phyloP scores from a whole-genome alignment of 2,329 filamentous ascomycete species.

The Ophiosphaerella herpotricha region DNA sequence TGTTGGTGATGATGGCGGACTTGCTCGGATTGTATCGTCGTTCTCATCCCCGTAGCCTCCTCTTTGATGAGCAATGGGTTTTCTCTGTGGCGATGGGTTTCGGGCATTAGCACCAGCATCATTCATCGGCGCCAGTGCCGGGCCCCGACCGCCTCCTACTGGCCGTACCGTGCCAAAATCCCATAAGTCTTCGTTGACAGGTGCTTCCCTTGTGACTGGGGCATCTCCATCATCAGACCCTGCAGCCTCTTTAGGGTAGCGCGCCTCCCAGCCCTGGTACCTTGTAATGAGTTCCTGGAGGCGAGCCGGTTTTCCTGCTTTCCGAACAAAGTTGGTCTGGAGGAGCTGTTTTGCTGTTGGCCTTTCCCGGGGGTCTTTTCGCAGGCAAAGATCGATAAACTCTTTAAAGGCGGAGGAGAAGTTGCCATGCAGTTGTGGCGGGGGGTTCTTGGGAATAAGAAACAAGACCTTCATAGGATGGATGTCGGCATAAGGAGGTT shows the following conservation, averaged over 20 bases:
- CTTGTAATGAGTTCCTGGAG: slow-evolving; percentile 94
- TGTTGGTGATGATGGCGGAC: slow-evolving; percentile 49
- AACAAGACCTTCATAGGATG: slow-evolving; percentile 99
- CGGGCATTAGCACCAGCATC: slow-evolving; percentile 81
- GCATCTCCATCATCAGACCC: slow-evolving; percentile 46
- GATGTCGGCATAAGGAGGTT: slow-evolving; percentile 93
- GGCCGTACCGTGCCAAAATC: slow-evolving; percentile 96
- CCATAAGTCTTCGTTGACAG: slow-evolving; percentile 86
- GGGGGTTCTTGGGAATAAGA: slow-evolving; percentile 91
- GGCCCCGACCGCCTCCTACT: slow-evolving; percentile 57
- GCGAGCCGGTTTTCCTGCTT: slow-evolving; percentile 94
- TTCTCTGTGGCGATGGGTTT: slow-evolving; percentile 43
- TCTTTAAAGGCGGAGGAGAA: slow-evolving; percentile 57
- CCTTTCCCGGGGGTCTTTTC: slow-evolving; percentile 85
- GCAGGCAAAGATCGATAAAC: slow-evolving; percentile 69
- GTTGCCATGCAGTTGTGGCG: slow-evolving; percentile 68
- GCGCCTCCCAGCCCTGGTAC: slow-evolving; percentile 82
- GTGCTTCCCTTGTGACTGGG: slow-evolving; percentile 45
- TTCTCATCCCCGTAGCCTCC: slow-evolving; percentile 43
- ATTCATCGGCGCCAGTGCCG: slow-evolving; percentile 72
- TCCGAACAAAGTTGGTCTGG: slow-evolving; percentile 86
- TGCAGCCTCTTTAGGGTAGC: slow-evolving; percentile 71
- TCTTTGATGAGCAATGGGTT: slow-evolving; percentile 33
- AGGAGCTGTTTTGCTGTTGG: slow-evolving; percentile 86
- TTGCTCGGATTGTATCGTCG: slow-evolving; percentile 41